These are phyloP conservation scores for Debaryomyces castellii DNA, from an alignment of 805 yeast species.

Conservation along the genomic window DNA sequence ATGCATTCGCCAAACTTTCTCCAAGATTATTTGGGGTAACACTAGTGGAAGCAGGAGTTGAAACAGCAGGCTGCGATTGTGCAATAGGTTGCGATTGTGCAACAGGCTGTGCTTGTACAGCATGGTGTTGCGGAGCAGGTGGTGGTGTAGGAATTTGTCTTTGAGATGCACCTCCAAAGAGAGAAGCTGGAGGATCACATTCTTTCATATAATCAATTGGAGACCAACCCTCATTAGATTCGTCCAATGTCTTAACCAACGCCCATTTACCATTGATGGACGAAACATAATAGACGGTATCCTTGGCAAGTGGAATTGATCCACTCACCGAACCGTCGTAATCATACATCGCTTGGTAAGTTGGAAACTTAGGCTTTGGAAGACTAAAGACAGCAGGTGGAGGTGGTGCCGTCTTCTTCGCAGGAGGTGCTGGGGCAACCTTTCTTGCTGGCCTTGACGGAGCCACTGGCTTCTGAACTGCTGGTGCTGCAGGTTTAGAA, in stretches of 20 bases:
- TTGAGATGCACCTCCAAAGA: slow-evolving; percentile 20
- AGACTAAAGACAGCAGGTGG: slow-evolving; percentile 55
- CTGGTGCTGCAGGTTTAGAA: slow-evolving; percentile 8
- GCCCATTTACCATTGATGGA: slow-evolving; percentile 94
- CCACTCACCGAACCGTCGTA: slow-evolving; percentile 85
- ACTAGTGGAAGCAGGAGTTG: slow-evolving; percentile 10
- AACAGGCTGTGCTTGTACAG: background rate
- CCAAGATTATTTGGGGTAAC: slow-evolving; percentile 34
- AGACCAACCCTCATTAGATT: slow-evolving; percentile 89
- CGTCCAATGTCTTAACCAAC: slow-evolving; percentile 75
- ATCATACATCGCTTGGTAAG: slow-evolving; percentile 82
- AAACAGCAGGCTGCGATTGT: background rate
- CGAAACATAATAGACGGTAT: slow-evolving; percentile 69
- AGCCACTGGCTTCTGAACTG: slow-evolving; percentile 12
- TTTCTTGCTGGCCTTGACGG: slow-evolving; percentile 30
- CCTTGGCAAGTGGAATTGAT: slow-evolving; percentile 74
- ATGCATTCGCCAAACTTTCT: slow-evolving; percentile 67
- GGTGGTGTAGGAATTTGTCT: slow-evolving; percentile 40
- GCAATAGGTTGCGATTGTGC: background rate
- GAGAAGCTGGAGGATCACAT: slow-evolving; percentile 46
- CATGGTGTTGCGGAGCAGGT: slow-evolving; percentile 14
- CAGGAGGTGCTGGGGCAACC: slow-evolving; percentile 65
- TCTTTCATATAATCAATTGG: slow-evolving; percentile 87
- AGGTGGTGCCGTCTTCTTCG: slow-evolving; percentile 29
- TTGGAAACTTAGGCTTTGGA: slow-evolving; percentile 66